A percentile compares a stretch with the other conserved stretches of the same genome.
phyloP scores from a whole-genome alignment of 495 filamentous ascomycete genomes.

The Aspergillus kassunensis region DNA sequence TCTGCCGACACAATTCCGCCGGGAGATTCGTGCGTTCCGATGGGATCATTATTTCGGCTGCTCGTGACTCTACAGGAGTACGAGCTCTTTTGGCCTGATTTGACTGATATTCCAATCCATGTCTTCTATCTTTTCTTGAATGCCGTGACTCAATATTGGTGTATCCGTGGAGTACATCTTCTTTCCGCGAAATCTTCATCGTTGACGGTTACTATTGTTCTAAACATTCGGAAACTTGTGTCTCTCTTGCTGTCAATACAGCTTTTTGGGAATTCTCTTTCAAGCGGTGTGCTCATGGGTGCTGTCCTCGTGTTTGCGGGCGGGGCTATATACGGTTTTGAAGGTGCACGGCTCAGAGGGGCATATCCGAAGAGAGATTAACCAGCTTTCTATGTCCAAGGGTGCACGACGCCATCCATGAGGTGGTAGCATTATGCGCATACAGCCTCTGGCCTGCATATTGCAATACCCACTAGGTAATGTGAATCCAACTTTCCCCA shows the following conservation, averaged over 20 bases:
- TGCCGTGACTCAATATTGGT: slow-evolving; percentile 87
- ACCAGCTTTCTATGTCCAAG: not conserved
- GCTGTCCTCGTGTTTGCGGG: slow-evolving; percentile 82
- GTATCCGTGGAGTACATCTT: slow-evolving; percentile 91
- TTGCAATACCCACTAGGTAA: too few species aligned
- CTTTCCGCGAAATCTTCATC: slow-evolving; percentile 82
- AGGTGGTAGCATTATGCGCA: not conserved
- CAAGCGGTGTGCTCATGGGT: slow-evolving; percentile 69
- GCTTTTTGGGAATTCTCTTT: slow-evolving; percentile 82
- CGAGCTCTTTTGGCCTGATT: slow-evolving; percentile 13
- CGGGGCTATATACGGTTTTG: slow-evolving; percentile 83
- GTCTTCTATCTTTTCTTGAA: slow-evolving; percentile 72
- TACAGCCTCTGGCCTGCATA: too few species aligned
- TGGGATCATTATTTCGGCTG: not conserved
- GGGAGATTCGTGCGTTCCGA: not conserved
- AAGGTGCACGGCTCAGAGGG: slow-evolving; percentile 47
- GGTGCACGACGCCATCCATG: too few species aligned
- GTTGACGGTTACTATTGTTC: slow-evolving; percentile 88
- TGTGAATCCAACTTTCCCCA: too few species aligned
- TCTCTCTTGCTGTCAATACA: slow-evolving; percentile 86
- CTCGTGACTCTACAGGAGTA: slow-evolving; percentile 11
- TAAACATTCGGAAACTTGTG: slow-evolving; percentile 94
- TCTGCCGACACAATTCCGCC: not conserved
- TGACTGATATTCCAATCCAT: slow-evolving; percentile 60
- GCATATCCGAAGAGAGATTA: slow-evolving; percentile 20